Evolutionary conservation across 169 alveolate genomes (phyloP).

Genomic region (Blepharisma undulans): DNA sequence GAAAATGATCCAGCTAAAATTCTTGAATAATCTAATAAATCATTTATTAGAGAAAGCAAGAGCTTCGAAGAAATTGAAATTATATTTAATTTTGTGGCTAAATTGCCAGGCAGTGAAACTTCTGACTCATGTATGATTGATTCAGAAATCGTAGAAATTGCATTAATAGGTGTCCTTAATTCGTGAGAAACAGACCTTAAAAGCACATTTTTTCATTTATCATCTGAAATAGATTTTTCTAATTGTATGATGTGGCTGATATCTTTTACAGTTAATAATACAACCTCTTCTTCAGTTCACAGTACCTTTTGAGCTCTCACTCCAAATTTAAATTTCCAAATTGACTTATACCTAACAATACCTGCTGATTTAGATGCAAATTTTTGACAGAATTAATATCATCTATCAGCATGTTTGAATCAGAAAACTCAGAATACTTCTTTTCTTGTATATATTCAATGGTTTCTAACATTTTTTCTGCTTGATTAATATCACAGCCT

Average conservation of each 20-base stretch:
- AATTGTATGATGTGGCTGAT: neutral
- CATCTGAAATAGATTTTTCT: neutral
- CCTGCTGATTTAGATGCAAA: neutral
- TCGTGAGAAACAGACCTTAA: neutral
- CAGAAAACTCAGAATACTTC: neutral
- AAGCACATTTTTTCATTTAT: neutral
- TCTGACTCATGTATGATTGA: neutral
- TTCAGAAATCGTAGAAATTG: neutral
- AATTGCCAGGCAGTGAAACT: neutral
- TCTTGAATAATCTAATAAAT: neutral
- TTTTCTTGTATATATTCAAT: neutral
- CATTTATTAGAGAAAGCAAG: neutral
- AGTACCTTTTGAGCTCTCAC: neutral
- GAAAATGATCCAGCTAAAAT: neutral
- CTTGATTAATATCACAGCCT: neutral
- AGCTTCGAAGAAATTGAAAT: neutral
- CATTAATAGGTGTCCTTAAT: neutral
- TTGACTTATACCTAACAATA: neutral
- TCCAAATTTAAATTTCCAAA: neutral
- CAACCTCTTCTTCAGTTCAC: neutral
- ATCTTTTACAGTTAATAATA: neutral
- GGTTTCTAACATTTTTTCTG: neutral
- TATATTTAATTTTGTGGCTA: neutral
- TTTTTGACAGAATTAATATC: neutral
- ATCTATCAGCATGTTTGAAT: neutral